Evolutionary conservation across 306 rosid genomes (phyloP), one percentile per base, ranked within the genome.

Genomic region (Amphicarpaea edgeworthii): DNA sequence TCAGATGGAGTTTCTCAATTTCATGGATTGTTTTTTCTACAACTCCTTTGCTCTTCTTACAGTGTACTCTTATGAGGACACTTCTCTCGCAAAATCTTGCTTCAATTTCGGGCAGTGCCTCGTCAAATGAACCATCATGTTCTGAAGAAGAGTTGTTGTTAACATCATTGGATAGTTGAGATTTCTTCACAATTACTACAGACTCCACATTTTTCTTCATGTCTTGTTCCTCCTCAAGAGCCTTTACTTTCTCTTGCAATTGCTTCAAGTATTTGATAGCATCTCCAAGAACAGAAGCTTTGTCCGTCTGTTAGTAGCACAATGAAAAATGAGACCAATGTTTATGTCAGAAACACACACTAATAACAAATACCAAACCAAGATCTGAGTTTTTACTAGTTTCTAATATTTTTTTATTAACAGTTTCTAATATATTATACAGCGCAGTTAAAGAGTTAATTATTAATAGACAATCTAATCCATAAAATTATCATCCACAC

Each of bases 281-380:
- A 85, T 91, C 98, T 76, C 92, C 96, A 80, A 93, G 97, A 80
- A 93, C 96, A 59, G 97, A 89, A 83, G 93, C 97, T 88, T 93
- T 93, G 84, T 93, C 98, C 86, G 79, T 93, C 98, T 93, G 85
- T 79, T 71, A 14, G n/a, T 34, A 34, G 15, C 49, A 73, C 40
- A 51, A 24, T 67, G 30, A 20, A 54, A 69, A 47, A 49, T 50
- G 41, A 20, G 73, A 67, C 58, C 24, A 60, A 30, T 30, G 37
- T 30, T 3, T 61, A 21, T 32, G 45, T 32, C n/a, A 61, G 45
- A 61, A 61, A 26, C 68, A 32, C 12, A 16, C 3, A 34, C 40
- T 34, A 34, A 34, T 6, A 4, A 34, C 40, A 34, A n/a, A 45
- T 12, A 14, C 6, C 50, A 14, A 11, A 14, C 7, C 50, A 45